Evolutionary conservation across 768 basidiomycete species (phyloP).

Genomic region (Tylopilus subfusipes): DNA sequence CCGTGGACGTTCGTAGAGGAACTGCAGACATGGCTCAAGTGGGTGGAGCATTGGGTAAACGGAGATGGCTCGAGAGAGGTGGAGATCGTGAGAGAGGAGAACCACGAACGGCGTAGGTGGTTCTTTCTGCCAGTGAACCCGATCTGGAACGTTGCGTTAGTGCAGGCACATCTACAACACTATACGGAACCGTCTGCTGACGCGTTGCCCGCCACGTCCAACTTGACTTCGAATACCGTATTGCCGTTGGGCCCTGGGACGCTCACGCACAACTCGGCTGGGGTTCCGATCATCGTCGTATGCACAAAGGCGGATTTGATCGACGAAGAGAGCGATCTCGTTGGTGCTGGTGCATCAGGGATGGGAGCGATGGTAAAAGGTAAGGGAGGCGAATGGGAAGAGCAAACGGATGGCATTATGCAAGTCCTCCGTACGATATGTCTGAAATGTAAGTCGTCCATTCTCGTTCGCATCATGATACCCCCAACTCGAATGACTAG

Average conservation of each 20-base stretch:
- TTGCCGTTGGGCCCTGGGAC: constrained; percentile 83
- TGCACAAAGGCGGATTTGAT: constrained; percentile 94
- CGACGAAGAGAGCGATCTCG: constrained; percentile 73
- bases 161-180: constrained; percentile 86
- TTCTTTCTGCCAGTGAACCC: neutral
- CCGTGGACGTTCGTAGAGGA: constrained; percentile 91
- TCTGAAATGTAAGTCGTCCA: constrained; percentile 70
- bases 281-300: constrained; percentile 82
- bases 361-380: constrained; percentile 92
- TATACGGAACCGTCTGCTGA: constrained; percentile 79
- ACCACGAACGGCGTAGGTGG: constrained; percentile 75
- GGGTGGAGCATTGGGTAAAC: constrained; percentile 80
- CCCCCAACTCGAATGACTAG: constrained; percentile 39
- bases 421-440: constrained; percentile 92
- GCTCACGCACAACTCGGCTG: constrained; percentile 81
- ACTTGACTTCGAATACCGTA: constrained; percentile 58
- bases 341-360: constrained; percentile 64
- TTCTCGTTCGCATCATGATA: neutral
- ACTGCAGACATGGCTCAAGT: constrained; percentile 76
- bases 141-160: constrained; percentile 37
- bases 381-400: constrained; percentile 92
- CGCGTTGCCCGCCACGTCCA: constrained; percentile 58
- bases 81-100: constrained; percentile 74
- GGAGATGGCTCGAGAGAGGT: constrained; percentile 67
- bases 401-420: constrained; percentile 91